phyloP scores from a whole-genome alignment of 148 eudicot genomes.

The Fagopyrum esculentum region DNA sequence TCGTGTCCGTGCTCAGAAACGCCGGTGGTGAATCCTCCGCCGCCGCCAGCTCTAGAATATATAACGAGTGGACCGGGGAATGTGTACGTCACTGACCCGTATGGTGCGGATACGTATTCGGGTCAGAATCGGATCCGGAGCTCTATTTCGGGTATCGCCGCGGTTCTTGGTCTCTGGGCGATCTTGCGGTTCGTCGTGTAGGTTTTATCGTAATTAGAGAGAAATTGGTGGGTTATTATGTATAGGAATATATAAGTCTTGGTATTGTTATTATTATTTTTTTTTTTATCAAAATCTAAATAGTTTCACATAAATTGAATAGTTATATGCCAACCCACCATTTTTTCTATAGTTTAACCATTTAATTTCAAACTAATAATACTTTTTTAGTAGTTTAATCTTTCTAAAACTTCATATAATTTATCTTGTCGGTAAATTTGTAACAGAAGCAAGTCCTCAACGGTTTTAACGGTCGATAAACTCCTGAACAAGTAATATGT shows the following conservation, averaged over 20 bases:
- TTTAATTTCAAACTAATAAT: too few species aligned
- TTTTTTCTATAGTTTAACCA: too few species aligned
- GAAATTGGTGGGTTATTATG: background rate
- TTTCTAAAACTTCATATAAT: too few species aligned
- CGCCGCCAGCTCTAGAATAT: slow-evolving; percentile 3
- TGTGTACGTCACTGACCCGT: slow-evolving; percentile 12
- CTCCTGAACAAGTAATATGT: too few species aligned
- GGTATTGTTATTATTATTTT: background rate
- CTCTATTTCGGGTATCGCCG: background rate
- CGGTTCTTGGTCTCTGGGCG: background rate
- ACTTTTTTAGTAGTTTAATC: too few species aligned
- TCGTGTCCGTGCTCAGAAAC: background rate
- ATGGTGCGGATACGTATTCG: slow-evolving; percentile 9
- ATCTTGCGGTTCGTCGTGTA: slow-evolving; percentile 16
- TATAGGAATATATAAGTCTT: background rate
- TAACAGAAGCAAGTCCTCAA: too few species aligned
- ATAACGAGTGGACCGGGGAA: background rate
- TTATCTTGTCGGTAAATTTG: too few species aligned
- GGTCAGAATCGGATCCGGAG: slow-evolving; percentile 10
- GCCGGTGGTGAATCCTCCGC: slow-evolving; percentile 10
- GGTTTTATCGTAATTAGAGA: slow-evolving; percentile 12
- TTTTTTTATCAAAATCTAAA: background rate
- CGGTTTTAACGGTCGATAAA: too few species aligned
- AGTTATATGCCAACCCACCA: too few species aligned
- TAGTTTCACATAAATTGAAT: too few species aligned